These are phyloP conservation scores for Neoconidiobolus thromboides DNA, from an alignment of 371 early-diverging fungal genomes.

Conservation along the genomic window DNA sequence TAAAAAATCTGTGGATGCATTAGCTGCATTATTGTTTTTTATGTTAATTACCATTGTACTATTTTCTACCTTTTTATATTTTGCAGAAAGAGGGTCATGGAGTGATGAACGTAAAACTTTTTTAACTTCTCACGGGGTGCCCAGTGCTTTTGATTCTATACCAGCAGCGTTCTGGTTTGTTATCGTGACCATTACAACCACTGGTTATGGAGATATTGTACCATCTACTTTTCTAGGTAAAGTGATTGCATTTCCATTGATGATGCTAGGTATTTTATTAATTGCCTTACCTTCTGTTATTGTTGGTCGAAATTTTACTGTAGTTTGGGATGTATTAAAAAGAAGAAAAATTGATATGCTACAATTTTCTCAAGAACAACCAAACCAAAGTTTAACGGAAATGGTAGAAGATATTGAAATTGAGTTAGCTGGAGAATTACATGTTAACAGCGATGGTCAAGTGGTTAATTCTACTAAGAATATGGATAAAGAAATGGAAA, in stretches of 20 bases:
- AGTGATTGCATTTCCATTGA: constrained; percentile 61
- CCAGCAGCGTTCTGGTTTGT: constrained; percentile 72
- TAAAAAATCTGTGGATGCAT: constrained; percentile 53
- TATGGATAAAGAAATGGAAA: too few species aligned
- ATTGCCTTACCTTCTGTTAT: constrained; percentile 78
- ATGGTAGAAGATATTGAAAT: too few species aligned
- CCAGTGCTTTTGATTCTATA: constrained; percentile 55
- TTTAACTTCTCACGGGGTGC: constrained; percentile 35
- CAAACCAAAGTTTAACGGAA: too few species aligned
- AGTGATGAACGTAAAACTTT: constrained; percentile 50
- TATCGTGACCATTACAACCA: constrained; percentile 67
- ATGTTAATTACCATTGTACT: constrained; percentile 46
- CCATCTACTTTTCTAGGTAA: constrained; percentile 70
- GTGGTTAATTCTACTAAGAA: too few species aligned
- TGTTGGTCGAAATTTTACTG: constrained; percentile 67
- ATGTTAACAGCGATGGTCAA: too few species aligned
- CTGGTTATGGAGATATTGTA: constrained; percentile 73
- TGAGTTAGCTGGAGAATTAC: too few species aligned
- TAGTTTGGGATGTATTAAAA: constrained; percentile 67
- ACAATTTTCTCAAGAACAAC: too few species aligned
- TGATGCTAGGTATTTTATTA: constrained; percentile 65
- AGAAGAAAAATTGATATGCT: neutral
- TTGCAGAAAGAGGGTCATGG: constrained; percentile 68
- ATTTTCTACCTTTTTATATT: constrained; percentile 63
- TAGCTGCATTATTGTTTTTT: constrained; percentile 58